Base-by-base conservation (phyloP, 768 basidiomycete species). In the Tylopilus vinaceipallidus region DNA sequence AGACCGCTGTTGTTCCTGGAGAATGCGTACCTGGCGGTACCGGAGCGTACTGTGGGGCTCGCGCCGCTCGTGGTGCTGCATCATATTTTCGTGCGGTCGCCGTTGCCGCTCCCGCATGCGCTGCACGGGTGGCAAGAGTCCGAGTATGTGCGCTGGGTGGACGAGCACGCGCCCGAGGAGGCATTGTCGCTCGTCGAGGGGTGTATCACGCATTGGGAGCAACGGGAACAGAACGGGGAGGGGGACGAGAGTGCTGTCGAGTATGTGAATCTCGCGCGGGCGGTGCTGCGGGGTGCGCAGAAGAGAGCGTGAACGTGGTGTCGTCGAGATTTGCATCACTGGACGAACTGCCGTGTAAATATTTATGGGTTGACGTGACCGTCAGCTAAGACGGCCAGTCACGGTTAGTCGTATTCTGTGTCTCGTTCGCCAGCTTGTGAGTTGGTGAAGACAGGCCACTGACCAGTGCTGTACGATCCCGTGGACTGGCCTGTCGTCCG, bases 101-200 rank as follows among this genome's bases (percentile, higher is more conserved):
- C 89, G 1, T 76, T 91, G 46, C 81, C 88, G 6, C 76, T 98
- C 33, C 95, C 97, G 10, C 92, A 99, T 65, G 78, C 80, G 42
- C 67, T 93, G 47, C 93, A 98, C 62, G 87, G 88, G 0, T 98
- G 97, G 95, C 87, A 90, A 49, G 93, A 98, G 63, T 79, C 87
- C 4, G 97, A 98, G 72, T 99, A 99, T 67, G 90, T 97, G 42
- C 82, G 91, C 37, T 99, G 95, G 94, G 77, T 98, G 12, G 88
- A 91, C 51, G 95, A 97, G 64, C 97, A 98, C 61, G 74, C 82
- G 2, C 82, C 86, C 52, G 79, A 77, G 51, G 95, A 98, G 64
- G 80, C 87, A 8, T 81, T 83, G 79, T 81, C 80, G 13, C 76
- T 98, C 38, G 72, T 99, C 11, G 89, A 94, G 45, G 79, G 86